Evolutionary conservation across 1,284 basidiomycete species (phyloP).

Genomic region (Boletus austroedulis): DNA sequence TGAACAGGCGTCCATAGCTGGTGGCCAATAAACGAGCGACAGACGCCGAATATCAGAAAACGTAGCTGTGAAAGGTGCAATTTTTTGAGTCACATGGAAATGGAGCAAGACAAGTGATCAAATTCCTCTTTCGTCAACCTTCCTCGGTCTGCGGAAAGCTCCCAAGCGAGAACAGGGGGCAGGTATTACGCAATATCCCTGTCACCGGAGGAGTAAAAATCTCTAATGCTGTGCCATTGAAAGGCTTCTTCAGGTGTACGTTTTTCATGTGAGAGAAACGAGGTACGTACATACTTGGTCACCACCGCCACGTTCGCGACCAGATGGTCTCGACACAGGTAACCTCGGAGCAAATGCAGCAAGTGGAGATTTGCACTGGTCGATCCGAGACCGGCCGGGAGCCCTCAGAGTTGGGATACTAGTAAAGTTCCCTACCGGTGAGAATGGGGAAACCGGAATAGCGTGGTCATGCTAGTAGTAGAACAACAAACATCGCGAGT

Average conservation of each 20-base stretch:
- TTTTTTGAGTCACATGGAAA: not conserved
- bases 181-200: constrained; percentile 22
- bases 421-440: not conserved
- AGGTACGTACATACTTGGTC: constrained; percentile 5
- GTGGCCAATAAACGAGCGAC: not conserved
- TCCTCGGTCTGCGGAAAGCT: not conserved
- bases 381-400: not conserved
- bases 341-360: not conserved
- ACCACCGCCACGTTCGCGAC: not conserved
- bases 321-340: not conserved
- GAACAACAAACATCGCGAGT: constrained; percentile 1
- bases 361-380: not conserved
- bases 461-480: not conserved
- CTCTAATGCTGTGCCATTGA: constrained; percentile 23
- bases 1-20: constrained; percentile 2
- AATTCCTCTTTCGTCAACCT: not conserved
- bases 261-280: constrained; percentile 18
- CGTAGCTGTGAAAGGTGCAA: not conserved
- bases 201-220: constrained; percentile 24
- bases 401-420: too few species aligned
- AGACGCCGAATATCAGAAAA: not conserved
- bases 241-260: constrained; percentile 6
- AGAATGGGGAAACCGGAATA: not conserved
- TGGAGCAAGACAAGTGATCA: not conserved
- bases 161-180: constrained; percentile 5